Evolutionary conservation across 2,329 filamentous ascomycete genomes (phyloP), one percentile per base, ranked within the genome.

Genomic region (Magnaporthiopsis incrustans): DNA sequence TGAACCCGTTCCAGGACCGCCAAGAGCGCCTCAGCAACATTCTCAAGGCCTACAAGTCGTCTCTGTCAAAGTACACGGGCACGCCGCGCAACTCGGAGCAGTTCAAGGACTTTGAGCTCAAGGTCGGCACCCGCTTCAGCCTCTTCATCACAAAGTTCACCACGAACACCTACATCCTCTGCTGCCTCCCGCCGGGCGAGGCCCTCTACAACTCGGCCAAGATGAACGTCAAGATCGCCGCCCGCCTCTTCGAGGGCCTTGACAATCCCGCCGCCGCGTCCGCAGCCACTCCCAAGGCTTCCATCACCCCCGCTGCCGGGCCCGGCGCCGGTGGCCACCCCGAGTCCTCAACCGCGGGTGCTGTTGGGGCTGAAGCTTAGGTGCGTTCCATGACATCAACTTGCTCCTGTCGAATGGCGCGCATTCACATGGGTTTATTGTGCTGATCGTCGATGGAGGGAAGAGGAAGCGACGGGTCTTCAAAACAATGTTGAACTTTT

Each of bases 11-110:
- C 67, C 89, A 89, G 62, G 95, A 99, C 77, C 90, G 95, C 3
- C 92, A 97, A 71, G 95, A 99, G 81, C 89, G 84, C 69, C 90
- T 99, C 73, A 95, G 90, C 67, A 98, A 97, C 75, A 97, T 99
- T 72, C 90, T 99, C 78, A 99, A 99, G 79, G 93, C 94, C 65
- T 97, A 98, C 81, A 99, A 98, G 80, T 94, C 98, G 78, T 86
- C 81, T 67, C 84, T 85, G 66, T 88, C 85, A 64, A 87, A 89
- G 69, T 92, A 90, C 75, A 92, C 89, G 1, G 89, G 89, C 61
- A 90, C 89, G 32, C 89, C 90, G n/a, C 88, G 90, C 63, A 90
- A 90, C 68, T 88, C 89, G 5, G 90, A 92, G 76, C 90, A 92
- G 75, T 93, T 94, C 70, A 86, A 87, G 60, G 82, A 91, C 70